Conservation (phyloP, 2,329 filamentous ascomycete genomes). For the Gnomoniopsis sp. region DNA sequence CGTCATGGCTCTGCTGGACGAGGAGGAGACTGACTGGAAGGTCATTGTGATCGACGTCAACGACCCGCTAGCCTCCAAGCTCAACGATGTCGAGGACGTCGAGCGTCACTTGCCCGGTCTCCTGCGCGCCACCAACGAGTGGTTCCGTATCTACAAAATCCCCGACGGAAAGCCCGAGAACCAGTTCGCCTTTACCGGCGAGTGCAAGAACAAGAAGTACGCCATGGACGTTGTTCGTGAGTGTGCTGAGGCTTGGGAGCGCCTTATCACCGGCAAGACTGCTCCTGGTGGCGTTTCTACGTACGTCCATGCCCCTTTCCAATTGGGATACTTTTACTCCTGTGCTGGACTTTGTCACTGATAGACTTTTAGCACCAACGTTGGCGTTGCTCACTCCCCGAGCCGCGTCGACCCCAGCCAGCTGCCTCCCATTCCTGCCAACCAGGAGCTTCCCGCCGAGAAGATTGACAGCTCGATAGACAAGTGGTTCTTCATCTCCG, state of each 20-base stretch:
- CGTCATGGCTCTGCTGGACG: constrained; percentile 98
- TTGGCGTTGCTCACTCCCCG: constrained; percentile 69
- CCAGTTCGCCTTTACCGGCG: constrained; percentile 99
- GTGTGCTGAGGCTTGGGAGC: constrained; percentile 96
- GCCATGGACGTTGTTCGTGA: constrained; percentile 93
- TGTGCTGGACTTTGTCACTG: neutral
- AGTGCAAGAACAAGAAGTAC: constrained; percentile 99
- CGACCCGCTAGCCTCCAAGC: constrained; percentile 91
- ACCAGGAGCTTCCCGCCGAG: constrained; percentile 77
- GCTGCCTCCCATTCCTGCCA: constrained; percentile 71
- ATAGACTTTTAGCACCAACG: constrained; percentile 64
- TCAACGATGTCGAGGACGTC: constrained; percentile 98
- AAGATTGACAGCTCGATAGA: constrained; percentile 96
- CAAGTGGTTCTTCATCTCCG: constrained; percentile 99
- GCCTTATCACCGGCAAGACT: constrained; percentile 87
- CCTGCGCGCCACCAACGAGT: constrained; percentile 96
- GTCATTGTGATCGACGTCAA: constrained; percentile 99
- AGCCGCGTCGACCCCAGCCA: constrained; percentile 67
- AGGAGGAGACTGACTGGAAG: constrained; percentile 99
- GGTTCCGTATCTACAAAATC: constrained; percentile 99
- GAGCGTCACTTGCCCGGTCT: constrained; percentile 97
- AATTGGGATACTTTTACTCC: neutral
- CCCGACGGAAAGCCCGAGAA: constrained; percentile 99
- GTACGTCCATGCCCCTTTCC: constrained; percentile 52
- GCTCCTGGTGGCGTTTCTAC: constrained; percentile 72